Conservation (phyloP, 352 stramenopile genomes). For the Albugo candida region DNA sequence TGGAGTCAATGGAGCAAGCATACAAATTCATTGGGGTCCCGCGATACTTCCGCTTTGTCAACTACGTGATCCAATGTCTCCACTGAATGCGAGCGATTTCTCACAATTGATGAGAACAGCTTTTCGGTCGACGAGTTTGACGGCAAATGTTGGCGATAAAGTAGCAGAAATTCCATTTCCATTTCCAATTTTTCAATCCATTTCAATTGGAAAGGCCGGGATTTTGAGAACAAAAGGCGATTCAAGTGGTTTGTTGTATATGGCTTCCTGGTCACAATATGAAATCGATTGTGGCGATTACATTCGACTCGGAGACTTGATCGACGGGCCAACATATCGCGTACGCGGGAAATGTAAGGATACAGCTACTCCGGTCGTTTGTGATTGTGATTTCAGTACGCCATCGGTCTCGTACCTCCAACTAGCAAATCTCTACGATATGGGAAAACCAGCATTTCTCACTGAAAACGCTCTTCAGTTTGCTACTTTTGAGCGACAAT, state of each 20-base stretch:
- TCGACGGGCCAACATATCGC: slow-evolving; percentile 22
- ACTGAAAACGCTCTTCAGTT: slow-evolving; percentile 17
- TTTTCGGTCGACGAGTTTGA: no score
- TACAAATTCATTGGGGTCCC: slow-evolving; percentile 31
- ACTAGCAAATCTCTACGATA: slow-evolving; percentile 24
- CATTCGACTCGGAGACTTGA: slow-evolving; percentile 32
- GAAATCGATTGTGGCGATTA: slow-evolving; percentile 39
- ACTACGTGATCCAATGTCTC: slow-evolving; percentile 22
- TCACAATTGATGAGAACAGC: slow-evolving; percentile 8
- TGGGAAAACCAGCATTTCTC: slow-evolving; percentile 21
- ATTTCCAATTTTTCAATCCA: slow-evolving; percentile 19
- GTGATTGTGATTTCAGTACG: slow-evolving; percentile 20
- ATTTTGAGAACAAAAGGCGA: no score
- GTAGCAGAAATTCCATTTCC: slow-evolving; percentile 6
- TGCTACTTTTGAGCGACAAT: slow-evolving; percentile 46
- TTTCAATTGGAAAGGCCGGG: no score
- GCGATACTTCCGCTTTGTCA: slow-evolving; percentile 43
- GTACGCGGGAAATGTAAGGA: slow-evolving; percentile 38
- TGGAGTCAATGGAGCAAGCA: no score
- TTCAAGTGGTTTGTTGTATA: no score
- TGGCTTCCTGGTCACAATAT: no score
- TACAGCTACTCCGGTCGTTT: not conserved
- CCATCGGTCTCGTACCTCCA: slow-evolving; percentile 15
- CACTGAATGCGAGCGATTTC: slow-evolving; percentile 14
- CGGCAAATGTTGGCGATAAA: no score